A percentile compares a stretch with the other conserved stretches of the same genome.
Conservation (phyloP, 2,329 filamentous ascomycete species). For the Trichoderma sp. region DNA sequence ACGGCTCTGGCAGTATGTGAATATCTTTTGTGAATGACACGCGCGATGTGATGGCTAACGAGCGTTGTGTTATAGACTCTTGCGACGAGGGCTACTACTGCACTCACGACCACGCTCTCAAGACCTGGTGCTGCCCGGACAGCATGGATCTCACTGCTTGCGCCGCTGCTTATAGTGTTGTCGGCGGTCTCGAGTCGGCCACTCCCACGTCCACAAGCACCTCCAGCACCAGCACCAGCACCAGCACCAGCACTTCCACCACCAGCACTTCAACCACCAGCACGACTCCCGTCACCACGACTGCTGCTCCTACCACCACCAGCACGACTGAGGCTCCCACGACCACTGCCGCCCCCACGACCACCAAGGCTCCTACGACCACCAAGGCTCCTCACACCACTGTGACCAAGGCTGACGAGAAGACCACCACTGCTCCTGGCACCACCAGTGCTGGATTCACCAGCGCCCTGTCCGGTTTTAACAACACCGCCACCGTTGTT, state of each 20-base stretch:
- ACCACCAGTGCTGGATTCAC: constrained; percentile 24
- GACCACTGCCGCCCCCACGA: constrained; percentile 27
- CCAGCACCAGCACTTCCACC: constrained; percentile 23
- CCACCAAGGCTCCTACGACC: constrained; percentile 25
- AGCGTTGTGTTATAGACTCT: constrained; percentile 43
- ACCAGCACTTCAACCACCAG: constrained; percentile 26
- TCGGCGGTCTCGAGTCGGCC: constrained; percentile 42
- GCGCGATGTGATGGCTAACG: neutral
- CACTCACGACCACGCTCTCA: constrained; percentile 47
- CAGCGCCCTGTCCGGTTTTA: constrained; percentile 32
- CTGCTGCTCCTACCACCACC: constrained; percentile 23
- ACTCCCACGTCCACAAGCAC: constrained; percentile 32
- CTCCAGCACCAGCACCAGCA: constrained; percentile 27
- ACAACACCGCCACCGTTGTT: constrained; percentile 32
- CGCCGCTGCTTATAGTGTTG: constrained; percentile 50
- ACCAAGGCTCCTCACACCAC: constrained; percentile 29
- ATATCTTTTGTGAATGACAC: neutral
- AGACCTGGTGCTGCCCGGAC: constrained; percentile 61
- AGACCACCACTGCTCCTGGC: constrained; percentile 27
- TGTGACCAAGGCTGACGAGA: constrained; percentile 12
- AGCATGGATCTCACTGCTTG: constrained; percentile 52
- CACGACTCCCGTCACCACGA: constrained; percentile 29
- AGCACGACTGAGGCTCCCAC: constrained; percentile 29
- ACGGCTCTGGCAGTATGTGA: constrained; percentile 54
- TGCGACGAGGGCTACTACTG: constrained; percentile 62